Percentiles rank a stretch among this genome's conserved stretches.
Evolutionary conservation across 2,329 filamentous ascomycete species (phyloP).

Genomic region (Huntiella savannae): DNA sequence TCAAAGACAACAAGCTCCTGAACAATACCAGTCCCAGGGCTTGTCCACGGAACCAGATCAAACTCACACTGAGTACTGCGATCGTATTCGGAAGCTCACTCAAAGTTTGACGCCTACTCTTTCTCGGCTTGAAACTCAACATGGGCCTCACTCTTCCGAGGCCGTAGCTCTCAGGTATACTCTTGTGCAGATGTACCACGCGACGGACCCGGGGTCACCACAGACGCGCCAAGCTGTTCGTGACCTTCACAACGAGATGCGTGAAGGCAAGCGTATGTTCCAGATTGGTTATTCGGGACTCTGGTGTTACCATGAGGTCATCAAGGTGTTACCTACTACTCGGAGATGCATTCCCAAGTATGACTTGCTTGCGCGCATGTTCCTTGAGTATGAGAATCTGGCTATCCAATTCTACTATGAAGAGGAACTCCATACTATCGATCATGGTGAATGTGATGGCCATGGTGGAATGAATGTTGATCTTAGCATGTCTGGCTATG

Average conservation of each 20-base stretch:
- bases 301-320: slow-evolving; percentile 25
- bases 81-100: slow-evolving; percentile 22
- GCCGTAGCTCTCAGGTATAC: slow-evolving; percentile 23
- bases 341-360: slow-evolving; percentile 25
- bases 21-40: neutral
- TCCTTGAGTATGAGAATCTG: slow-evolving; percentile 22
- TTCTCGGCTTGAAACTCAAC: slow-evolving; percentile 19
- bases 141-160: slow-evolving; percentile 19
- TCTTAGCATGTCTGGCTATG: neutral
- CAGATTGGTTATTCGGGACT: slow-evolving; percentile 21
- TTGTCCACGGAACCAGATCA: slow-evolving; percentile 1
- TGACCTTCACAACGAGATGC: slow-evolving; percentile 22
- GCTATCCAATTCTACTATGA: slow-evolving; percentile 24
- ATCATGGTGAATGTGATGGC: slow-evolving; percentile 15
- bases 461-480: neutral
- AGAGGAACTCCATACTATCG: slow-evolving; percentile 24
- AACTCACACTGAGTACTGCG: slow-evolving; percentile 21
- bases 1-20: neutral
- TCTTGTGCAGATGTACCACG: slow-evolving; percentile 23
- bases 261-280: slow-evolving; percentile 19
- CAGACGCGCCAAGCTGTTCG: slow-evolving; percentile 20
- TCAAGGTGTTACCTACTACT: slow-evolving; percentile 26
- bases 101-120: slow-evolving; percentile 20
- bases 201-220: slow-evolving; percentile 18
- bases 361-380: slow-evolving; percentile 20